These are phyloP conservation scores for Holtermannia corniformis DNA, from an alignment of 768 basidiomycete species.

Conservation along the genomic window DNA sequence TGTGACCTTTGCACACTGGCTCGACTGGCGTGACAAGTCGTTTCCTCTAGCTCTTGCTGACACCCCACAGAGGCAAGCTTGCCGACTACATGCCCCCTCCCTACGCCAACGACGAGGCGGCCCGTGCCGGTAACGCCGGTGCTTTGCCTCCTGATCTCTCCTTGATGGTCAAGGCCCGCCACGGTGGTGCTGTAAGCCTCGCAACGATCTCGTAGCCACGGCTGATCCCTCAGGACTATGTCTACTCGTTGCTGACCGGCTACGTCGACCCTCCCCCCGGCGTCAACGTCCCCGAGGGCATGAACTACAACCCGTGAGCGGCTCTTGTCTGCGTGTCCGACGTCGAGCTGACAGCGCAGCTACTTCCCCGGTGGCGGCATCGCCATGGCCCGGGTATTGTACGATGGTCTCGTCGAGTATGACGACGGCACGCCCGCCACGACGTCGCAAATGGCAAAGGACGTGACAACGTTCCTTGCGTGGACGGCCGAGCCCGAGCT, in stretches of 20 bases:
- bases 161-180: slow-evolving; percentile 94
- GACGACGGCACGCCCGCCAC: slow-evolving; percentile 95
- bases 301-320: slow-evolving; percentile 66
- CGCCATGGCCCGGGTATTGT: slow-evolving; percentile 93
- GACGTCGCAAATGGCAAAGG: slow-evolving; percentile 98
- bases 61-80: slow-evolving; percentile 62
- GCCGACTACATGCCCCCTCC: slow-evolving; percentile 92
- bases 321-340: neutral
- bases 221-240: slow-evolving; percentile 63
- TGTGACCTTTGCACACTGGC: too few species aligned
- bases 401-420: slow-evolving; percentile 92
- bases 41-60: neutral
- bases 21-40: too few species aligned
- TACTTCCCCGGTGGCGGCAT: slow-evolving; percentile 99
- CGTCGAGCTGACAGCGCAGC: slow-evolving; percentile 47
- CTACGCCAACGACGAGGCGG: slow-evolving; percentile 97
- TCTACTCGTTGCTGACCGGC: slow-evolving; percentile 93
- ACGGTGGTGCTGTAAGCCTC: slow-evolving; percentile 77
- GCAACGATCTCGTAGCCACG: neutral
- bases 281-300: slow-evolving; percentile 55
- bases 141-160: slow-evolving; percentile 95
- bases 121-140: slow-evolving; percentile 79
- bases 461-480: slow-evolving; percentile 86
- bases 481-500: slow-evolving; percentile 99
- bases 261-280: slow-evolving; percentile 88